These are phyloP conservation scores for Daucus carota DNA, from an alignment of 129 eudicot species.

Conservation along the genomic window DH1_v3.0 NC_030385.2:14783001-14783500, in stretches of 20 bases:
- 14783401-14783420: constrained; percentile 71
- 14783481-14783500: constrained; percentile 86
- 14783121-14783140: constrained; percentile 16
- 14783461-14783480: constrained; percentile 85
- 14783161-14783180: not conserved
- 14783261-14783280: constrained; percentile 82
- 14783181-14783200: constrained; percentile 1
- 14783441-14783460: constrained; percentile 63
- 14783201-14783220: constrained; percentile 15
- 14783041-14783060: constrained; percentile 77
- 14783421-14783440: constrained; percentile 63
- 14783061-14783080: constrained; percentile 91
- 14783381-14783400: constrained; percentile 19
- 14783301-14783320: constrained; percentile 21
- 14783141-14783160: not conserved
- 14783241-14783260: constrained; percentile 73
- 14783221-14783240: constrained; percentile 94
- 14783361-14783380: not conserved
- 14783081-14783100: constrained; percentile 97
- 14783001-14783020: constrained; percentile 75
- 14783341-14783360: not conserved
- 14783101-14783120: not conserved
- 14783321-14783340: not conserved
- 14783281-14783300: constrained; percentile 63
- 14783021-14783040: constrained; percentile 78